Percentiles rank a stretch among this genome's conserved stretches.
These are phyloP conservation scores for Sclerotinia minor DNA, from an alignment of 2,329 filamentous ascomycete species.

Conservation along the genomic window DNA sequence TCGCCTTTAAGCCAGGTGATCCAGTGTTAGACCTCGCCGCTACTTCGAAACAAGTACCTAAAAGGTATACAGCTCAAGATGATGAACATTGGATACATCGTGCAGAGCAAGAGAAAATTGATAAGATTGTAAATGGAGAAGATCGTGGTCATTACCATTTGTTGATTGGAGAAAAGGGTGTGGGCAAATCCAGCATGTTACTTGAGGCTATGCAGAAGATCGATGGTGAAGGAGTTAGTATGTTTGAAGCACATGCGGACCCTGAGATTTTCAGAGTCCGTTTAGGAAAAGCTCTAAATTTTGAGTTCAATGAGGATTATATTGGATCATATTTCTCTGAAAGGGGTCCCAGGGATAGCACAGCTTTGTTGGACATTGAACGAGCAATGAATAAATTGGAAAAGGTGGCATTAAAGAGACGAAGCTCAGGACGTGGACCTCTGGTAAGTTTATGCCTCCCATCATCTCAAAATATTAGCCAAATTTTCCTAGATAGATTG, in stretches of 20 bases:
- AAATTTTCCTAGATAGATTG: too few relatives aligned
- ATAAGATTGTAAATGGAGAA: constrained; percentile 76
- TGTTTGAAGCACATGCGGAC: constrained; percentile 96
- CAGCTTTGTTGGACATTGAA: constrained; percentile 91
- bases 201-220: constrained; percentile 93
- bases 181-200: constrained; percentile 95
- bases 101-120: constrained; percentile 77
- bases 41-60: constrained; percentile 56
- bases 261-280: constrained; percentile 92
- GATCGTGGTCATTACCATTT: constrained; percentile 84
- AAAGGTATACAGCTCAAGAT: constrained; percentile 35
- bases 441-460: constrained; percentile 53
- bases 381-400: constrained; percentile 96
- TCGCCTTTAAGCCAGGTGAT: constrained; percentile 89
- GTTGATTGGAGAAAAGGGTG: constrained; percentile 91
- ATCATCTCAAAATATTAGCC: too few relatives aligned
- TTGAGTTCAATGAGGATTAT: constrained; percentile 96
- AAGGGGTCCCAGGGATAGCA: constrained; percentile 85
- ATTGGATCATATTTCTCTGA: constrained; percentile 97
- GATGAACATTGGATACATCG: constrained; percentile 75
- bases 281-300: constrained; percentile 90
- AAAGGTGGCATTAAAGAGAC: constrained; percentile 79
- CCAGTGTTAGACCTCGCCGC: constrained; percentile 82
- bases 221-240: constrained; percentile 83
- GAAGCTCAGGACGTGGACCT: constrained; percentile 61